Evolutionary conservation across 108 stramenopile species (phyloP), one percentile per base, ranked within the genome.

Genomic region (Aurantiochytrium sp.): DNA sequence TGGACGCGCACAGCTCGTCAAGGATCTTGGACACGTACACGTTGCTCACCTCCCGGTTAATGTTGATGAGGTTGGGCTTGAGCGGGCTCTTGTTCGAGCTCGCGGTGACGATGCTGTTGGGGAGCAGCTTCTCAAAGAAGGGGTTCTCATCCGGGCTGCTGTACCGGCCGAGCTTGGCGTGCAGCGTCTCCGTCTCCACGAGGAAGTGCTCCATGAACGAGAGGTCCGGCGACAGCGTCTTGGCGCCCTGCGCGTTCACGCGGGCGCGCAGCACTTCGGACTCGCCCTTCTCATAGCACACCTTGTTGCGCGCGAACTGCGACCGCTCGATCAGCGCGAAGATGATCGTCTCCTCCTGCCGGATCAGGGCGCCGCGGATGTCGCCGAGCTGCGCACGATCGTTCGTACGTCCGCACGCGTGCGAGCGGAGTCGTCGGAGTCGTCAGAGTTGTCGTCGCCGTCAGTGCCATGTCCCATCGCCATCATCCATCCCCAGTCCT

Each of bases 321-420:
- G 97, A 95, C 50, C 98, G 91, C 91, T 99, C 98, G 87, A 99
- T 99, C 45, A 99, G 86, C 24, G 97, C 96, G 87, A 98, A 99
- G 69, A 99, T 99, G 85, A 99, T 98, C 3, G 98, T 98, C 91
- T 99, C 98, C 90, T 99, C 92, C 65, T 92, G 91, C 24, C 91
- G 86, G 54, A 92, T 89, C 34, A 92, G 91, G 53, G 90, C 86
- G 17, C 88, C 85, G 36, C 91, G 87, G 39, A 92, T 91, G 87
- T 81, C 73, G 27, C 21, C 45, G 42, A 81, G 73, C 73, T 81
- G 73, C 32, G 32, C 59, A 52, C 50, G 10, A 8, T 4, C 50
- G 50, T 50, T 4, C 50, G 50, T 50, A 10, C 50, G 50, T 50
- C 6, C 50, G 50, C 10, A 10, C 50, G 50, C 10, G 50, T 10